Percentiles rank a stretch among this genome's conserved stretches.
These are phyloP conservation scores for Raddia distichophylla DNA, from an alignment of 176 grass and related monocot genomes.

Conservation along the genomic window DNA sequence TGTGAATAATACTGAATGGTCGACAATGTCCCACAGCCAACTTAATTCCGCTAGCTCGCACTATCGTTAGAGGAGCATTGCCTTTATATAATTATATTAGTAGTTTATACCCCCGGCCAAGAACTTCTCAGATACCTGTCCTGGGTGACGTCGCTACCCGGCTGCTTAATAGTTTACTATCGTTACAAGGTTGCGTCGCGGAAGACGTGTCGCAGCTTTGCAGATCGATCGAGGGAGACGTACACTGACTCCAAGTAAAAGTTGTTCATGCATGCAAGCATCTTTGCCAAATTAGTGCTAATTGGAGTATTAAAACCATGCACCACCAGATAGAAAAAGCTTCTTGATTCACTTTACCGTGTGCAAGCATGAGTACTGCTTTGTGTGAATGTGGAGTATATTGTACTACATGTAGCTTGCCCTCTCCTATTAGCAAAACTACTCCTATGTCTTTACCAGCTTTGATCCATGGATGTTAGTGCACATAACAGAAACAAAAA, in stretches of 20 bases:
- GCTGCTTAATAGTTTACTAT: not conserved
- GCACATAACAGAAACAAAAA: constrained; percentile 44
- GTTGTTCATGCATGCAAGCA: constrained; percentile 23
- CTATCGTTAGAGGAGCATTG: not conserved
- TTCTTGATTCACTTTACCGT: no score
- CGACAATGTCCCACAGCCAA: no score
- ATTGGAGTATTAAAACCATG: not conserved
- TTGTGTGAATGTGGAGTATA: not conserved
- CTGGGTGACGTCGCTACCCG: not conserved
- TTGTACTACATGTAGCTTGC: not conserved
- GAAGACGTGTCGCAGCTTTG: constrained; percentile 20
- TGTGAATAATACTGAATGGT: no score
- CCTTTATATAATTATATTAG: constrained; percentile 22
- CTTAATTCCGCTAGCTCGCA: not conserved
- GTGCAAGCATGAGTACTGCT: no score
- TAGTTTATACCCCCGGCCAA: not conserved
- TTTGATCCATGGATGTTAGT: constrained; percentile 41
- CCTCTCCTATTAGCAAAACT: not conserved
- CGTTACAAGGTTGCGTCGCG: not conserved
- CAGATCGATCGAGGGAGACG: not conserved
- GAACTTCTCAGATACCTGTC: not conserved
- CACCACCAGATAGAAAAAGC: not conserved
- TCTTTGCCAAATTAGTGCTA: not conserved
- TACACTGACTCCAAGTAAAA: constrained; percentile 41
- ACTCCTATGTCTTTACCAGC: not conserved